phyloP scores from a whole-genome alignment of 75 land plant genomes.

The Pinus tabuliformis region DNA sequence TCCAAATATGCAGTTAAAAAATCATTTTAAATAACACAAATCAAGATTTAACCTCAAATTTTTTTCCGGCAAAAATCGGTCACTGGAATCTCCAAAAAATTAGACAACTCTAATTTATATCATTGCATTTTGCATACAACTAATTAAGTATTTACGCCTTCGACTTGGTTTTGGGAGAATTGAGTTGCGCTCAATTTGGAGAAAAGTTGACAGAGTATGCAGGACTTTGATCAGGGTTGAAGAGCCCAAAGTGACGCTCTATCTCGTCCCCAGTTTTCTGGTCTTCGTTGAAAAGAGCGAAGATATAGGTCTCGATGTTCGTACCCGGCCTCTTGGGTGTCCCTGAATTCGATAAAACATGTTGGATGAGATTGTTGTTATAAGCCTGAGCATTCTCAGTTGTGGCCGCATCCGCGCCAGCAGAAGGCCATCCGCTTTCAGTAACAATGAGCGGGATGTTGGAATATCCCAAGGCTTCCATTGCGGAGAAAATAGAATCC shows the following conservation, averaged over 20 bases:
- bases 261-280: constrained; percentile 69
- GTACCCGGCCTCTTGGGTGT: constrained; percentile 82
- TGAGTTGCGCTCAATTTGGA: too few species aligned
- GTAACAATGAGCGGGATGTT: constrained; percentile 70
- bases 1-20: too few species aligned
- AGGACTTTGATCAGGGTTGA: constrained; percentile 71
- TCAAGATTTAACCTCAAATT: too few species aligned
- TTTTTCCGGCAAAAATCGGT: too few species aligned
- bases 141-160: too few species aligned
- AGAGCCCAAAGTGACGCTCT: constrained; percentile 82
- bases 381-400: constrained; percentile 79
- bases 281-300: constrained; percentile 86
- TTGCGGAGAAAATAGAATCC: constrained; percentile 67
- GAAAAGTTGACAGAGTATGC: too few species aligned
- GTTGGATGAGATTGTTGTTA: constrained; percentile 69
- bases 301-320: constrained; percentile 72
- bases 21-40: too few species aligned
- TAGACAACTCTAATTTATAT: too few species aligned
- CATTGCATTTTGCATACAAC: too few species aligned
- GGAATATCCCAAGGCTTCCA: constrained; percentile 50
- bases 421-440: constrained; percentile 89
- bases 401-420: constrained; percentile 55
- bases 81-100: too few species aligned
- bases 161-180: too few species aligned
- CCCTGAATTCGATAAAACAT: constrained; percentile 67